These are phyloP conservation scores for Pogostemon cablin DNA, from an alignment of 257 asterid genomes.

Conservation along the genomic window DNA sequence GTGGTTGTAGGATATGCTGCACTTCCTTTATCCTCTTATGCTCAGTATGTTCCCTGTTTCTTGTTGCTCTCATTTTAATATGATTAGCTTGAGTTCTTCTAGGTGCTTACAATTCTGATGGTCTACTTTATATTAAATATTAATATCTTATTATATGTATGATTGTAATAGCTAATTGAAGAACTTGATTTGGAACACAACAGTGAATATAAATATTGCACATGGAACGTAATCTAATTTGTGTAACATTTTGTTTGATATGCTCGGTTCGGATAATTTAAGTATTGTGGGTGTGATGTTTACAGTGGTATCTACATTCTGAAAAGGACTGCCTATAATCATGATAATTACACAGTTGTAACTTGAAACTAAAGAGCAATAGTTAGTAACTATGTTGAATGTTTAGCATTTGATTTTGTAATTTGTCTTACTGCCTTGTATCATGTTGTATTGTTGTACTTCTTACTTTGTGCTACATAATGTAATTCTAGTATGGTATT, in stretches of 20 bases:
- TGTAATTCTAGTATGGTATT: neutral
- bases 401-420: conserved; percentile 23
- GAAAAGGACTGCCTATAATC: conserved; percentile 9
- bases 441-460: conserved; percentile 12
- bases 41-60: conserved; percentile 65
- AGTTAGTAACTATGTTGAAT: conserved; percentile 15
- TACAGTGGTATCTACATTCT: conserved; percentile 3
- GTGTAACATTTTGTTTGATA: conserved; percentile 13
- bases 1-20: conserved; percentile 92
- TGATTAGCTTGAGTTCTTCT: conserved; percentile 17
- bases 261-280: conserved; percentile 7
- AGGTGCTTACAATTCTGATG: conserved; percentile 31
- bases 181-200: conserved; percentile 8
- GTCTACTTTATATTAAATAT: conserved; percentile 24
- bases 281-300: conserved; percentile 15
- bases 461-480: conserved; percentile 24
- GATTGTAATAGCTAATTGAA: conserved; percentile 21
- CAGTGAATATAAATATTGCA: neutral
- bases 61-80: conserved; percentile 18
- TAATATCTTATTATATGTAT: neutral
- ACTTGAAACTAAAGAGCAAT: neutral
- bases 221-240: conserved; percentile 5
- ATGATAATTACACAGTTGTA: neutral
- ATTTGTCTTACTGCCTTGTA: conserved; percentile 13
- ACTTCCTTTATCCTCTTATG: conserved; percentile 85